Evolutionary conservation across 108 stramenopile genomes (phyloP).

Genomic region (Pseudonitzschia pungens): DNA sequence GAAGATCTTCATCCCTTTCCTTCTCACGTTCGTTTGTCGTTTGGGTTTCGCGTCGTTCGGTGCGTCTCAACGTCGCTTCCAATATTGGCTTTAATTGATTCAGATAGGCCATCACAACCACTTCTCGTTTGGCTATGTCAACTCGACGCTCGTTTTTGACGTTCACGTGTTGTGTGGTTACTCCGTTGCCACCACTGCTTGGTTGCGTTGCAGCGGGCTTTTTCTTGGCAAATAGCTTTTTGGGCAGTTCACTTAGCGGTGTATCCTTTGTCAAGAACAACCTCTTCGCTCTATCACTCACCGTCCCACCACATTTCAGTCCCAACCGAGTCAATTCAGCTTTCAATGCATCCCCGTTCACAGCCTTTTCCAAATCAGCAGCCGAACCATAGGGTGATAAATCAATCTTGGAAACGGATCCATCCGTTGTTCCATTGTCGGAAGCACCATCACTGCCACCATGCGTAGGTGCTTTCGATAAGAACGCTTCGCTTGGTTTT

Average conservation of each 20-base stretch:
- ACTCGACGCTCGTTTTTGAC: conserved; percentile 59
- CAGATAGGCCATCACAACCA: conserved; percentile 71
- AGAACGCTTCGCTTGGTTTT: conserved; percentile 55
- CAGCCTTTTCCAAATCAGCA: conserved; percentile 55
- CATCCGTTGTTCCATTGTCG: conserved; percentile 12
- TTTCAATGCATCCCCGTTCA: conserved; percentile 87
- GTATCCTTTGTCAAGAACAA: conserved; percentile 90
- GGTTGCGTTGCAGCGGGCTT: conserved; percentile 13
- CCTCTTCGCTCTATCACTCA: conserved; percentile 85
- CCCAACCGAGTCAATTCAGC: conserved; percentile 85
- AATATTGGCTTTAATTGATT: conserved; percentile 84
- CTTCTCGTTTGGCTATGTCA: conserved; percentile 74
- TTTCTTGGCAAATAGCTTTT: conserved; percentile 73
- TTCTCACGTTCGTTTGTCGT: conserved; percentile 89
- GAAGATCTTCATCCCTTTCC: conserved; percentile 85
- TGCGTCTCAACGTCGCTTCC: conserved; percentile 84
- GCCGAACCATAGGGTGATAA: conserved; percentile 56
- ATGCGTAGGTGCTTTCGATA: conserved; percentile 14
- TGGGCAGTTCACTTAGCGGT: conserved; percentile 77
- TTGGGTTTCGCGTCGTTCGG: conserved; percentile 90
- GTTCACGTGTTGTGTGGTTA: conserved; percentile 6
- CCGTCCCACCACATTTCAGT: conserved; percentile 95
- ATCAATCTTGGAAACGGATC: conserved; percentile 41
- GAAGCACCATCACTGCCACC: neutral
- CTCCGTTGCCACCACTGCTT: neutral